Conservation (phyloP, 148 eudicot genomes). For the Persicaria tinctoria region DNA sequence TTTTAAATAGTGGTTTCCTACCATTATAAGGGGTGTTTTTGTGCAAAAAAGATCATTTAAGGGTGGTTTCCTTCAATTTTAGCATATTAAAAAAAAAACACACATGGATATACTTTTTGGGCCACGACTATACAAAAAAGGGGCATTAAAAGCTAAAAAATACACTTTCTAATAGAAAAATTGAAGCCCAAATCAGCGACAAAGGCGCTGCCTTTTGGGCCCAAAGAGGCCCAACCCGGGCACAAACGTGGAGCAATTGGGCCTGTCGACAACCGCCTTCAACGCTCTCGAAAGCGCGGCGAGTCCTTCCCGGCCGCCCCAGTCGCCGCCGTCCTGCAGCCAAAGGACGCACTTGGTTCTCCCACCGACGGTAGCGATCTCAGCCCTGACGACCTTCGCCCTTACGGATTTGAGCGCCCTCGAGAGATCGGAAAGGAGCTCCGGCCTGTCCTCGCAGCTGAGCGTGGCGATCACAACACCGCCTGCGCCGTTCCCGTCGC, state of each 20-base stretch:
- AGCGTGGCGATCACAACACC: constrained; percentile 41
- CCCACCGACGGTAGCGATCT: constrained; percentile 78
- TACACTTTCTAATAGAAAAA: too few species aligned
- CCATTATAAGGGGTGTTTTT: too few species aligned
- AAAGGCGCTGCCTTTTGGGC: constrained; percentile 22
- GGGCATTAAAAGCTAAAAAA: not conserved
- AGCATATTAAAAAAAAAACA: too few species aligned
- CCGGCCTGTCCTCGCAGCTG: constrained; percentile 79
- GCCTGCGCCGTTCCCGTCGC: constrained; percentile 21
- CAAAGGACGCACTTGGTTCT: constrained; percentile 56
- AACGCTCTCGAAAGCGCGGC: constrained; percentile 42
- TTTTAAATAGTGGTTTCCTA: too few species aligned
- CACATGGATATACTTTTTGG: not conserved
- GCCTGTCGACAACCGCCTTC: constrained; percentile 58
- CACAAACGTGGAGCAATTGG: constrained; percentile 6
- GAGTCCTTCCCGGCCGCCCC: constrained; percentile 16
- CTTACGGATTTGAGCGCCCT: constrained; percentile 50
- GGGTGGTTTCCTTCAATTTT: too few species aligned
- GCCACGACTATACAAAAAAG: not conserved
- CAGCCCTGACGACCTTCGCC: constrained; percentile 59
- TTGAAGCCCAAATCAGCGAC: not conserved
- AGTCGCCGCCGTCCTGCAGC: constrained; percentile 25
- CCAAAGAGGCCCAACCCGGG: constrained; percentile 23
- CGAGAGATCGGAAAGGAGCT: constrained; percentile 48
- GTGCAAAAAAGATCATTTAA: too few species aligned